Evolutionary conservation across 257 asterid species (phyloP), one percentile per base, ranked within the genome.

Genomic region (Thymus quinquecostatus): DNA sequence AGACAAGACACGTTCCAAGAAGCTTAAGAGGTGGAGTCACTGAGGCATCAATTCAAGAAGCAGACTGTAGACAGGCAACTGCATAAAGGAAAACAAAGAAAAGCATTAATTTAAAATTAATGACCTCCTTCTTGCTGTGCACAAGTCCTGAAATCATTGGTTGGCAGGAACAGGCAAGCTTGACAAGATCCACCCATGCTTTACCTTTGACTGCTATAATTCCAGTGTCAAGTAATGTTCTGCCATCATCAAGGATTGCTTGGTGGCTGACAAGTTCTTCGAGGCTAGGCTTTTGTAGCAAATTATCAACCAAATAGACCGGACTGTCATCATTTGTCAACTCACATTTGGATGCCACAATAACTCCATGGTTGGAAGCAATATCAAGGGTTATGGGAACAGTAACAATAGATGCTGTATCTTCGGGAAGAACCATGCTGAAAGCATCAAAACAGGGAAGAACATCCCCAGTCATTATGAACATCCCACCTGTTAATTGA

Each of bases 371-470:
- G 74, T 89, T 91, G 75, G 95, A 86, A 78, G 99, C 98, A 79
- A 95, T 75, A 72, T 89, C 99, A 71, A 95, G 96, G 43, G 98
- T 85, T 74, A 88, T 86, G 67, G 99, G 98, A 66, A 95, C 99
- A 60, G 98, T 92, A 62, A 95, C 73, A 70, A 95, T 86, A 81
- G 95, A 84, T 38, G 98, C 83, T 29, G 93, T 47, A 79, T 95
- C 97, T 67, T 88, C 92, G 2, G 98, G 96, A 74, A 95, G 96
- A 73, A 84, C 87, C 96, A 95, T 84, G 77, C 80, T 80, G 75
- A 87, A 85, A 67, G 99, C 97, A 81, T 95, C 97, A 85, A 95
- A 95, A 83, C 99, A 95, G 77, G 98, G 99, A 79, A 92, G 99
- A 81, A 92, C 99, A 83, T 95, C 99, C 54, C 99, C 98, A 29